These are phyloP conservation scores for Malus hybrid DNA, from an alignment of 331 rosid species.

Conservation along the genomic window DNA sequence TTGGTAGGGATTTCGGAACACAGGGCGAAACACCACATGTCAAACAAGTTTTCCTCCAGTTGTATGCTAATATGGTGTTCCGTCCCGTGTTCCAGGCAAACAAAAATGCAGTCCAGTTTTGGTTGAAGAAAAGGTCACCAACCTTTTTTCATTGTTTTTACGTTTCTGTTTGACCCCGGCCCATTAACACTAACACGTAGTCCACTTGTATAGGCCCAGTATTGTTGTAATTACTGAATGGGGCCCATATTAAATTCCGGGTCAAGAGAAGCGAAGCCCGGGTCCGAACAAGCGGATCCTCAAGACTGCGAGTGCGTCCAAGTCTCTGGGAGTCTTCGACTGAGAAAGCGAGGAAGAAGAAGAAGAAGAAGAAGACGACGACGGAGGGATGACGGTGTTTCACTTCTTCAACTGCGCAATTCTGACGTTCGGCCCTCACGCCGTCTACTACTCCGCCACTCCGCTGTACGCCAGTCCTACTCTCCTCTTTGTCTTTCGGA, in stretches of 20 bases:
- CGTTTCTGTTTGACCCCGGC: neutral
- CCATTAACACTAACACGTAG: neutral
- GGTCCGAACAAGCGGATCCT: neutral
- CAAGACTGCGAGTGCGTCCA: neutral
- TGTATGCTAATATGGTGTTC: too few relatives aligned
- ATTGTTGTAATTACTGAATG: neutral
- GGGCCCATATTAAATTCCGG: neutral
- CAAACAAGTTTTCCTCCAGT: too few relatives aligned
- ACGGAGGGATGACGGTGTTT: slow-evolving; percentile 66
- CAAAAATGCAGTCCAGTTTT: too few relatives aligned
- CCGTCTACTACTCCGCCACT: slow-evolving; percentile 93
- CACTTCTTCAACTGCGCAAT: slow-evolving; percentile 98
- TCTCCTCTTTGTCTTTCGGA: neutral
- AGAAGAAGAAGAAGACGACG: neutral
- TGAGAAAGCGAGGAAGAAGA: neutral
- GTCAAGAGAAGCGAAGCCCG: neutral
- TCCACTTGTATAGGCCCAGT: neutral
- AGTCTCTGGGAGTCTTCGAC: neutral
- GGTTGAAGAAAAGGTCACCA: neutral
- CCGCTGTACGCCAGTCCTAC: slow-evolving; percentile 50
- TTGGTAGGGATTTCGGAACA: too few relatives aligned
- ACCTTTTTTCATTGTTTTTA: neutral
- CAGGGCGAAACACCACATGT: too few relatives aligned
- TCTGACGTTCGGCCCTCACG: slow-evolving; percentile 98
- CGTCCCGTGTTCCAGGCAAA: too few relatives aligned